phyloP scores from a whole-genome alignment of 2,329 filamentous ascomycete genomes.

The Monosporascus sp. region DNA sequence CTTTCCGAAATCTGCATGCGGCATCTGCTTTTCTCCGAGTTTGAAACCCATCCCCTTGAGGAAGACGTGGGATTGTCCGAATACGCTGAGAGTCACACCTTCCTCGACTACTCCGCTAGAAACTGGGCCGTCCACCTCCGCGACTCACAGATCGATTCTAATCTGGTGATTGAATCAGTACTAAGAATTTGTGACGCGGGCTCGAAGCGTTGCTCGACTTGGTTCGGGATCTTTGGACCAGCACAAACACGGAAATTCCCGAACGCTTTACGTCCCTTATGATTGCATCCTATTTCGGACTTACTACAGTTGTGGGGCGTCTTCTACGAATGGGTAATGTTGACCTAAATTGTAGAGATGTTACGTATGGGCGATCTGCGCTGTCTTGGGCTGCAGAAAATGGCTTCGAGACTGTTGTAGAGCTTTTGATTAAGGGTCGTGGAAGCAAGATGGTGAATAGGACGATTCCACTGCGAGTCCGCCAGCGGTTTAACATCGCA shows the following conservation, averaged over 20 bases:
- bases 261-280: slow-evolving; percentile 1
- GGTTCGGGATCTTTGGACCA: background rate
- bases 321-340: background rate
- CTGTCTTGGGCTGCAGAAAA: slow-evolving; percentile 1
- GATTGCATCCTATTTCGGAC: slow-evolving; percentile 8
- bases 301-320: slow-evolving; percentile 1
- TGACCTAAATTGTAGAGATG: background rate
- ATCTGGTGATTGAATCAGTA: background rate
- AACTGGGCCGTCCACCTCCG: slow-evolving; percentile 7
- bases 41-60: too few relatives aligned
- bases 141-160: background rate
- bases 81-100: background rate
- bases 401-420: too few relatives aligned
- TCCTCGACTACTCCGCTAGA: slow-evolving; percentile 9
- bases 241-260: background rate
- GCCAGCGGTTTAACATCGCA: too few relatives aligned
- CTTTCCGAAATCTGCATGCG: slow-evolving; percentile 8
- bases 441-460: too few relatives aligned
- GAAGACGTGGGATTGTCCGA: too few relatives aligned
- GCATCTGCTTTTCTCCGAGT: slow-evolving; percentile 2
- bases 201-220: background rate
- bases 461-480: too few relatives aligned
- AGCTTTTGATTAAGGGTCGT: too few relatives aligned
- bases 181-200: background rate
- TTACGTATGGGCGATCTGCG: slow-evolving; percentile 1